Conservation (phyloP, 345 rosid genomes). For the Citrus australasica region DNA sequence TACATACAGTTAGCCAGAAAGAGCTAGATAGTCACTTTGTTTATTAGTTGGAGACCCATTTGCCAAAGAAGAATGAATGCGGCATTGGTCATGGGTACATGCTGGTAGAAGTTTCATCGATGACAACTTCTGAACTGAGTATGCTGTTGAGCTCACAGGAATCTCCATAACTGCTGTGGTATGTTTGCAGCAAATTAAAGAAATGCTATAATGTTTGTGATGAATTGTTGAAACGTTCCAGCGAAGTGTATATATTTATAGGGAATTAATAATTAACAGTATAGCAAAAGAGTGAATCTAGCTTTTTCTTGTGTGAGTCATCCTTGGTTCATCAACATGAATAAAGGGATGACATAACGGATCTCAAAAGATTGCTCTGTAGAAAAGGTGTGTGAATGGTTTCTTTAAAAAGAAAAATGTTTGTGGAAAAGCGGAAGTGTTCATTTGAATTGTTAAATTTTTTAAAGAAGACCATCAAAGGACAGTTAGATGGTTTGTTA, state of each 20-base stretch:
- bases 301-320: constrained; percentile 34
- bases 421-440: background rate
- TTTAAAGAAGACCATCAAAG: background rate
- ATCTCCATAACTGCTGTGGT: constrained; percentile 10
- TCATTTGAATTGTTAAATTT: background rate
- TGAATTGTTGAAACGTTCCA: constrained; percentile 1
- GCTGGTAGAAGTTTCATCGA: constrained; percentile 26
- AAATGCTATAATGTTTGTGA: background rate
- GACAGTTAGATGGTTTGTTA: background rate
- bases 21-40: constrained; percentile 27
- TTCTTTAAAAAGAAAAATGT: constrained; percentile 14
- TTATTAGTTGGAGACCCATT: constrained; percentile 26
- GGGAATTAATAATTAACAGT: background rate
- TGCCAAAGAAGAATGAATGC: constrained; percentile 29
- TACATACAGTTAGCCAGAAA: background rate
- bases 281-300: constrained; percentile 2
- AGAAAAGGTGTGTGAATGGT: background rate
- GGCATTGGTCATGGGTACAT: constrained; percentile 21
- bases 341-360: constrained; percentile 9
- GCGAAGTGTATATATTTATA: background rate
- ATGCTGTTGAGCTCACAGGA: constrained; percentile 19
- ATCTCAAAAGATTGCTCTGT: background rate
- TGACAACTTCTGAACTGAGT: constrained; percentile 19
- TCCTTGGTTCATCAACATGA: constrained; percentile 19
- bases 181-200: too few species aligned